Conservation (phyloP, 2,329 filamentous ascomycete species). For the Cryphonectria parasitica region DNA sequence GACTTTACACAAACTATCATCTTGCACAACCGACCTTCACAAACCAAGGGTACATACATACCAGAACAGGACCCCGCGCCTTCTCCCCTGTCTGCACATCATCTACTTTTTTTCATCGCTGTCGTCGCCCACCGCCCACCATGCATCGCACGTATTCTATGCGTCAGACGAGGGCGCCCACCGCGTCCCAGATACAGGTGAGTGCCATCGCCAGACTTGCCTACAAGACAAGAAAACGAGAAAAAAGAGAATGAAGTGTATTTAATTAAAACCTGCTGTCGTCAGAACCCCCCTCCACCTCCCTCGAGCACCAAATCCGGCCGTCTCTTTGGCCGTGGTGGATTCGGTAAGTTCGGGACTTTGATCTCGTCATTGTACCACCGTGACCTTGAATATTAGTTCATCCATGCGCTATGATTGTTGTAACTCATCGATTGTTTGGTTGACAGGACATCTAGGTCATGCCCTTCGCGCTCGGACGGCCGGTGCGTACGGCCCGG, state of each 20-base stretch:
- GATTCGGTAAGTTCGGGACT: constrained; percentile 71
- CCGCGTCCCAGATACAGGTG: constrained; percentile 76
- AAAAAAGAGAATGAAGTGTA: background rate
- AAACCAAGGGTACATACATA: background rate
- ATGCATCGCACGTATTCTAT: constrained; percentile 99
- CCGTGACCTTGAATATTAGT: background rate
- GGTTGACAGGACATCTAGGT: constrained; percentile 45
- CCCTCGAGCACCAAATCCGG: constrained; percentile 88
- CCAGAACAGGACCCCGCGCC: background rate
- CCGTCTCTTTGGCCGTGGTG: constrained; percentile 84
- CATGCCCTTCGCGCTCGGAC: constrained; percentile 74
- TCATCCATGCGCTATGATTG: constrained; percentile 3
- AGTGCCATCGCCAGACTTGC: constrained; percentile 26
- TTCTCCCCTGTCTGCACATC: constrained; percentile 1
- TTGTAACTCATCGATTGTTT: constrained; percentile 12
- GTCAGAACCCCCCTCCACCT: constrained; percentile 89
- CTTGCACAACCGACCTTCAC: background rate
- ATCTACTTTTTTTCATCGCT: background rate
- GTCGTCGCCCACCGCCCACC: constrained; percentile 33
- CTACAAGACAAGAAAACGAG: background rate
- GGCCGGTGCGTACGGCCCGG: constrained; percentile 77
- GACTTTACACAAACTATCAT: background rate
- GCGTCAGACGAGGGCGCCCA: constrained; percentile 95
- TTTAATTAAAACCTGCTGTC: constrained; percentile 10
- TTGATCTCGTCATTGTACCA: background rate